phyloP scores from a whole-genome alignment of 2,329 filamentous ascomycete genomes.

The Nemania serpens region DNA sequence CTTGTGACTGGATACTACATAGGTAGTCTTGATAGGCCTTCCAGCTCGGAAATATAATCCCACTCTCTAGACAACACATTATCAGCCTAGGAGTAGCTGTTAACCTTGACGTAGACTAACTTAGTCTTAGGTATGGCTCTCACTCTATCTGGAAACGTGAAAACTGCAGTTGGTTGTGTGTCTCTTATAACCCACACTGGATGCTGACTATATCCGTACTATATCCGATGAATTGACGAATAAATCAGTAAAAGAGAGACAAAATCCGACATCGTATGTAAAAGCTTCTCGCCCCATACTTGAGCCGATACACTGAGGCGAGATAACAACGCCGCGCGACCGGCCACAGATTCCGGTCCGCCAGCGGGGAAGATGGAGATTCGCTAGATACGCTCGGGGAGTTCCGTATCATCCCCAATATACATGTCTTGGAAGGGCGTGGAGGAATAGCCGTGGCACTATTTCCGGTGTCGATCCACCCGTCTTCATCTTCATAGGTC shows the following conservation, averaged over 20 bases:
- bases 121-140: too few relatives aligned
- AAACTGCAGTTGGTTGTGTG: too few relatives aligned
- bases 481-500: not conserved
- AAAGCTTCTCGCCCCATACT: not conserved
- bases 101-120: too few relatives aligned
- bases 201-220: too few relatives aligned
- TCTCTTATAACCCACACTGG: too few relatives aligned
- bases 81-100: too few relatives aligned
- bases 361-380: constrained; percentile 23
- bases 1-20: too few relatives aligned
- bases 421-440: constrained; percentile 13
- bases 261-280: not conserved
- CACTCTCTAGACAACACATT: too few relatives aligned
- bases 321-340: not conserved
- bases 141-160: too few relatives aligned
- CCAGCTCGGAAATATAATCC: too few relatives aligned
- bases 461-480: not conserved
- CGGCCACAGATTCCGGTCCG: constrained; percentile 20
- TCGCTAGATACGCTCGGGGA: not conserved
- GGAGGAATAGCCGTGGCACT: not conserved
- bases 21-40: too few relatives aligned
- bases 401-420: not conserved
- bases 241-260: not conserved
- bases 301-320: not conserved
- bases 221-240: not conserved